phyloP scores from a whole-genome alignment of 768 basidiomycete species.

The Dictyophora rubrovolvata region DNA sequence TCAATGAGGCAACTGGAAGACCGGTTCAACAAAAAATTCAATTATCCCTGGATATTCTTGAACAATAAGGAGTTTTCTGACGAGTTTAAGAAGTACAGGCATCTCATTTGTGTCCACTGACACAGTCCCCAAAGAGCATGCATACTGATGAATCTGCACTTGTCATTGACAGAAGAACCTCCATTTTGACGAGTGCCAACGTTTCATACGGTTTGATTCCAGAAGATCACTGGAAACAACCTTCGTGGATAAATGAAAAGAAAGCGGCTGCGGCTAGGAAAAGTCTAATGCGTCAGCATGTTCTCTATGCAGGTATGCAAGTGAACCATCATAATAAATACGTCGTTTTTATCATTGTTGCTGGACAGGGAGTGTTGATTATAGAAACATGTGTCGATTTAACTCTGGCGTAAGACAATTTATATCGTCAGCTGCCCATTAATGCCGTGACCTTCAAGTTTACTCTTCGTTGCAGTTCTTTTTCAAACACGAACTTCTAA shows the following conservation, averaged over 20 bases:
- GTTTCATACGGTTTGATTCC: slow-evolving; percentile 57
- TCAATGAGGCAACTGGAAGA: slow-evolving; percentile 77
- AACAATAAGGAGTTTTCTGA: slow-evolving; percentile 77
- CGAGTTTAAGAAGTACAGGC: slow-evolving; percentile 57
- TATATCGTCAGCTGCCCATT: no score
- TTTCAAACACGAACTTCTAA: slow-evolving; percentile 57
- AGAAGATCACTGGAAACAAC: slow-evolving; percentile 58
- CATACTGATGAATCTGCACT: slow-evolving; percentile 12
- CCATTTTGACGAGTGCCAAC: slow-evolving; percentile 36
- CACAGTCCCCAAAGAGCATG: not conserved
- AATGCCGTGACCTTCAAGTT: no score
- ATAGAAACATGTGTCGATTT: slow-evolving; percentile 73
- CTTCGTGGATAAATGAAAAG: slow-evolving; percentile 62
- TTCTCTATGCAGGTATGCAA: slow-evolving; percentile 56
- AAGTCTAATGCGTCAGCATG: slow-evolving; percentile 40
- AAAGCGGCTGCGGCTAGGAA: slow-evolving; percentile 42
- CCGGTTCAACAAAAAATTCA: slow-evolving; percentile 69
- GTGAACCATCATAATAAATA: not conserved
- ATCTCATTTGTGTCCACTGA: no score
- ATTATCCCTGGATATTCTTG: slow-evolving; percentile 83
- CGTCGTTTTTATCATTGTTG: not conserved
- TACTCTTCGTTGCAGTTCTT: slow-evolving; percentile 45
- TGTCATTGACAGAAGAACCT: slow-evolving; percentile 27
- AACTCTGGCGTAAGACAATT: slow-evolving; percentile 58
- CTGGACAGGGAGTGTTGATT: slow-evolving; percentile 5